Base-by-base conservation (phyloP, 2,329 filamentous ascomycete species). In the Acephala macrosclerotiorum region DNA sequence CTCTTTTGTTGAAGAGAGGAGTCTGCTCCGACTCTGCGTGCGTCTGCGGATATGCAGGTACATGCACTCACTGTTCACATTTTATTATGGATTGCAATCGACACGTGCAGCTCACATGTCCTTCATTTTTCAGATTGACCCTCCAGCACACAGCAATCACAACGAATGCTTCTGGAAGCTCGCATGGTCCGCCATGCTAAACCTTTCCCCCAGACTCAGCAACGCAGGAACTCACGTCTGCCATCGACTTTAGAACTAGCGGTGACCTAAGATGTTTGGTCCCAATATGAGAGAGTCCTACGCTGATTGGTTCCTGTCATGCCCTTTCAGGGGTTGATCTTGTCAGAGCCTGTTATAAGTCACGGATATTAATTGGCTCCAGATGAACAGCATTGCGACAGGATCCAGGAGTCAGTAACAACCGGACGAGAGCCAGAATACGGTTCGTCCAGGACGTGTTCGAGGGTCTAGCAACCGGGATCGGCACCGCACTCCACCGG, bases 211-310 rank as follows among this genome's bases (percentile, higher is more conserved):
- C 49, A 53, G 47, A 51, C 22, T 20, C 25, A 18, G 22, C 4
- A 33, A 33, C 29, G n/a, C n/a, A n/a, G n/a, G n/a, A n/a, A n/a
- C 22, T 18, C 47, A 11, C 22, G 8, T 18, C 25, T n/a, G 25
- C 47, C 9, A 47, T n/a, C 42, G 11, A 47, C 7, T 47, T 47
- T 22, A 22, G 42, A 4, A n/a, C 18, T 49, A 49, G 45, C 20
- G 45, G n/a, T 49, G 45, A 22, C 45, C 45, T 49, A 49, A 49
- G 11, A 18, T 53, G 49, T 33, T 53, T 53, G 49, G 9, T 53
- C 16, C 26, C 25, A 18, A 29, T 29, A 18, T 26, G 26, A 25
- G 25, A 2, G 49, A 7, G 49, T 29, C 18, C 26, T 25, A 53
- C 49, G 16, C 12, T 53, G 49, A 53, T 29, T 33, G 49, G 20